Evolutionary conservation across 177 flowering plant species (phyloP).

Genomic region (Vitis hybrid): DNA sequence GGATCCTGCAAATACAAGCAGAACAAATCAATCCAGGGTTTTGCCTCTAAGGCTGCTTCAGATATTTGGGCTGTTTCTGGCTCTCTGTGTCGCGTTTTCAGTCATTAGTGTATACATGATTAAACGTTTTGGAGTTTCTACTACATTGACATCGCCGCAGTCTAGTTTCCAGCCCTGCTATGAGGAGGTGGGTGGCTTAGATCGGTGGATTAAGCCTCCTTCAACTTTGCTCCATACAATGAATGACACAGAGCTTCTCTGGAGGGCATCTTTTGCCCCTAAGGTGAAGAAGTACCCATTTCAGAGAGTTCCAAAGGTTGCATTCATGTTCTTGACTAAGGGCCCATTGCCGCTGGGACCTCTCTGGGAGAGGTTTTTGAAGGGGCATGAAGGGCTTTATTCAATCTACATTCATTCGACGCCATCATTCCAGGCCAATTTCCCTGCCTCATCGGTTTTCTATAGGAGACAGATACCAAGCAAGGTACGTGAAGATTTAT

Average conservation of each 20-base stretch:
- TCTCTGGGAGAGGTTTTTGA: conserved; percentile 57
- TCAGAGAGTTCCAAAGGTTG: conserved; percentile 50
- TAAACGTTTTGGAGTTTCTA: conserved; percentile 35
- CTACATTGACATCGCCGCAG: conserved; percentile 12
- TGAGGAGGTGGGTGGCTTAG: conserved; percentile 26
- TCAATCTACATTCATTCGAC: conserved; percentile 52
- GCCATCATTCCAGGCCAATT: conserved; percentile 34
- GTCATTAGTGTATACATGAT: conserved; percentile 32
- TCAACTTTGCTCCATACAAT: conserved; percentile 39
- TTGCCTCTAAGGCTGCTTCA: conserved; percentile 33
- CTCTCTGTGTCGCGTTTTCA: conserved; percentile 30
- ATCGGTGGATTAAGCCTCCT: conserved; percentile 45
- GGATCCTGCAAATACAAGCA: conserved; percentile 20
- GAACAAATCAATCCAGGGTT: conserved; percentile 23
- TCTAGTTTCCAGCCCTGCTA: conserved; percentile 25
- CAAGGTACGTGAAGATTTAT: conserved; percentile 32
- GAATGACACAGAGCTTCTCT: conserved; percentile 50
- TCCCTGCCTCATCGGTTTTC: conserved; percentile 43
- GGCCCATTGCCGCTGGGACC: conserved; percentile 58
- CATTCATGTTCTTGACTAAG: conserved; percentile 55
- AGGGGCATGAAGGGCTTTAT: conserved; percentile 44
- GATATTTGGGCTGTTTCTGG: conserved; percentile 30
- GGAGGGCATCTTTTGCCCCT: conserved; percentile 52
- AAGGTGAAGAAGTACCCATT: conserved; percentile 38
- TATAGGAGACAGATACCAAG: conserved; percentile 52